These are phyloP conservation scores for Pseudogymnoascus sp. DNA, from an alignment of 2,329 filamentous ascomycete genomes.

Conservation along the genomic window DNA sequence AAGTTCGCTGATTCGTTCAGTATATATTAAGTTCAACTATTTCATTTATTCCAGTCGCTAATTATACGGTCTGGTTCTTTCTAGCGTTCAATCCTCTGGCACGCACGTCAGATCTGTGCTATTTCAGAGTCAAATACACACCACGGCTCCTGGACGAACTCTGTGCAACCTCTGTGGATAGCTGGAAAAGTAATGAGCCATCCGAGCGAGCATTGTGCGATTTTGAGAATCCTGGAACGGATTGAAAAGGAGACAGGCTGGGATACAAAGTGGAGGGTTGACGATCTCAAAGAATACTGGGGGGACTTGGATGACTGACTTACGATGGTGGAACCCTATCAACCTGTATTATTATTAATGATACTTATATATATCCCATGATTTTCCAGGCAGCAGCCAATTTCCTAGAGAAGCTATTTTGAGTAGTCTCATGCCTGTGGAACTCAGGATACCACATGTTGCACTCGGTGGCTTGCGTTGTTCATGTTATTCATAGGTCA, in stretches of 20 bases:
- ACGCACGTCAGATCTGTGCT: constrained; percentile 47
- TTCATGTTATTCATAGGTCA: too few species aligned
- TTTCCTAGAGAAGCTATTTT: too few species aligned
- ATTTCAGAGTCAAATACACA: constrained; percentile 50
- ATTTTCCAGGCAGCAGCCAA: too few species aligned
- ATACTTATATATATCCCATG: too few species aligned
- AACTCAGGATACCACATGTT: too few species aligned
- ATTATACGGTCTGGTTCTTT: constrained; percentile 19
- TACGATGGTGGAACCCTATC: not conserved
- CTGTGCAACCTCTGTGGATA: constrained; percentile 50
- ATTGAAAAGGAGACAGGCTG: constrained; percentile 47
- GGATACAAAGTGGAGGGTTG: constrained; percentile 45
- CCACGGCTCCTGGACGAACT: constrained; percentile 48
- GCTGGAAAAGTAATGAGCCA: constrained; percentile 48
- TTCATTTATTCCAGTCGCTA: not conserved
- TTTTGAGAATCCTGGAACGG: constrained; percentile 38
- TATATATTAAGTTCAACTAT: not conserved
- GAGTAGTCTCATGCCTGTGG: too few species aligned
- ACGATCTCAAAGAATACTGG: constrained; percentile 36
- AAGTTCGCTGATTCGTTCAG: not conserved
- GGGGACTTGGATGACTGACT: constrained; percentile 12
- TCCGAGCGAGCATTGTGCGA: constrained; percentile 33
- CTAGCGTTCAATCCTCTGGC: constrained; percentile 40
- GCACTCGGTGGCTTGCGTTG: too few species aligned
- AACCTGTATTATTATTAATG: too few species aligned